Conservation (phyloP, 192 early-diverging fungal species). For the Helicostylum pulchrum region DNA sequence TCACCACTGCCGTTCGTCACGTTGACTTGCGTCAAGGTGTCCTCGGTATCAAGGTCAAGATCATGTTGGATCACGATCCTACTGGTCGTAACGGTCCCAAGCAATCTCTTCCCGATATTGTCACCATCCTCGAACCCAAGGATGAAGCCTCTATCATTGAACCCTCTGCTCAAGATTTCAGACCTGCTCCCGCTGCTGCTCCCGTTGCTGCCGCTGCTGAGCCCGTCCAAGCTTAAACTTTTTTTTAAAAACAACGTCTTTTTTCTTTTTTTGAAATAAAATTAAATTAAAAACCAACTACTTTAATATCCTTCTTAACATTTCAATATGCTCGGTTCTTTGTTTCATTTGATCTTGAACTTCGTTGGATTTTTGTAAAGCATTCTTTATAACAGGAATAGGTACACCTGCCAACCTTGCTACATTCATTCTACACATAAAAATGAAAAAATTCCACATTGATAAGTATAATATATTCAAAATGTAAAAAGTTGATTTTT, state of each 20-base stretch:
- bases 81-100: constrained; percentile 92
- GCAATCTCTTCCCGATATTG: constrained; percentile 92
- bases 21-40: constrained; percentile 98
- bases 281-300: too few relatives aligned
- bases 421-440: constrained; percentile 55
- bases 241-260: constrained; percentile 1
- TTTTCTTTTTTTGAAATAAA: not conserved
- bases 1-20: constrained; percentile 95
- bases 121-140: constrained; percentile 94
- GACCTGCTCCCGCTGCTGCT: constrained; percentile 30
- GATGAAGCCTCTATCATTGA: constrained; percentile 70
- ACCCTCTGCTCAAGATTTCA: constrained; percentile 65
- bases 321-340: not conserved
- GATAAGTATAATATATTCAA: too few relatives aligned
- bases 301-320: too few relatives aligned
- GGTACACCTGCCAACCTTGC: constrained; percentile 67
- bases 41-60: constrained; percentile 99
- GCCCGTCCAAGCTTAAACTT: constrained; percentile 21
- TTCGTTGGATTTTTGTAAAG: constrained; percentile 53
- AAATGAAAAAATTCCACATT: too few relatives aligned
- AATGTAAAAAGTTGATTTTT: too few relatives aligned
- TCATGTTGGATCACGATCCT: constrained; percentile 95
- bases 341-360: constrained; percentile 24
- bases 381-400: constrained; percentile 42
- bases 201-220: constrained; percentile 23